Conservation (phyloP, 1,284 basidiomycete genomes). For the Leucoagaricus sp. region DNA sequence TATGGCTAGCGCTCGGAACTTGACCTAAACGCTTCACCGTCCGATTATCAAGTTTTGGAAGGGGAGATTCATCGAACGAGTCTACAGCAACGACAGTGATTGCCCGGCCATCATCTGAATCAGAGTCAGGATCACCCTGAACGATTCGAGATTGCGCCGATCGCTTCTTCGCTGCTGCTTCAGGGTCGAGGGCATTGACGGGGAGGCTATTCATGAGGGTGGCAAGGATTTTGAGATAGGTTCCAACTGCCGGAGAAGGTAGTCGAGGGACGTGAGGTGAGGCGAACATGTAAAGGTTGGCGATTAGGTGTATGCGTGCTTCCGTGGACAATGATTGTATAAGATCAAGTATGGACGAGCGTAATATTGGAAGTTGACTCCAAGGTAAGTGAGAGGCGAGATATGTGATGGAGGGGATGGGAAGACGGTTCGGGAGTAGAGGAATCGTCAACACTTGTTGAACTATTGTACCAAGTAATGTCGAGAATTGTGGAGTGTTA, state of each 20-base stretch:
- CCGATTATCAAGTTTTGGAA: slow-evolving; percentile 50
- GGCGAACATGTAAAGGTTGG: slow-evolving; percentile 65
- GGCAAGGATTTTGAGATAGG: slow-evolving; percentile 57
- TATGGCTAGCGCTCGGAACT: slow-evolving; percentile 49
- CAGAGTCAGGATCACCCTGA: slow-evolving; percentile 47
- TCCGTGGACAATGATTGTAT: slow-evolving; percentile 26
- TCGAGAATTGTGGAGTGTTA: slow-evolving; percentile 32
- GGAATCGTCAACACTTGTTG: slow-evolving; percentile 60
- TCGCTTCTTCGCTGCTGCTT: slow-evolving; percentile 22
- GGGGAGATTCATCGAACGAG: slow-evolving; percentile 31
- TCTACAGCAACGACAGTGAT: slow-evolving; percentile 39
- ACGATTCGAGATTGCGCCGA: slow-evolving; percentile 22
- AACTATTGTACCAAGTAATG: slow-evolving; percentile 40
- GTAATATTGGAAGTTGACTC: slow-evolving; percentile 27
- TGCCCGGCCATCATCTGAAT: slow-evolving; percentile 26
- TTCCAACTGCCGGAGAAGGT: slow-evolving; percentile 43
- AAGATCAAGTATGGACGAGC: slow-evolving; percentile 22
- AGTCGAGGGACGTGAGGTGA: slow-evolving; percentile 55
- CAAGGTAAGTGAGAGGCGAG: slow-evolving; percentile 42
- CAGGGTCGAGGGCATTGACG: slow-evolving; percentile 48
- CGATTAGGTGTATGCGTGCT: slow-evolving; percentile 56
- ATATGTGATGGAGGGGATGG: slow-evolving; percentile 48
- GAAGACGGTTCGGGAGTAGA: slow-evolving; percentile 67
- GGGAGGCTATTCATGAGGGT: slow-evolving; percentile 57
- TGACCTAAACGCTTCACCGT: slow-evolving; percentile 57